Evolutionary conservation across 2,329 filamentous ascomycete genomes (phyloP), one percentile per base, ranked within the genome.

Genomic region (Calonectria naviculata): DNA sequence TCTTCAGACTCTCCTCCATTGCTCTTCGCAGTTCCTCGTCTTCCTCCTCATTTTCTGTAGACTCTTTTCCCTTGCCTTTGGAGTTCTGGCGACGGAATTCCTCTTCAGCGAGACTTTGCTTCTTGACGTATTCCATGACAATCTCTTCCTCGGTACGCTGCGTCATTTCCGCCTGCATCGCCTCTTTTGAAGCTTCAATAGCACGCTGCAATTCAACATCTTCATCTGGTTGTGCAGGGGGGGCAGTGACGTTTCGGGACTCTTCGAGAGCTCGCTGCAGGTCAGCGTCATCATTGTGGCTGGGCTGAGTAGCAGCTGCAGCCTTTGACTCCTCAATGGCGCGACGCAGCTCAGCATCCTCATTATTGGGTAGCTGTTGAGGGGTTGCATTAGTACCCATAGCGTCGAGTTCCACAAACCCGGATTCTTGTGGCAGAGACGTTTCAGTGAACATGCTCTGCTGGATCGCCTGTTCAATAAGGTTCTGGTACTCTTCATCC

Each of bases 71-170:
- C 72, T 81, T 83, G 0, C 81, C 83, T 74, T 84, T 83, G 12
- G 78, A 70, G 62, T 76, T 73, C 38, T 79, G 76, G 63, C 80
- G 75, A 13, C 84, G 82, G 60, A 81, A 86, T 79, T 91, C 87
- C 74, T 92, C 91, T 82, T 96, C 94, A 0, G 89, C 87, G 47
- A 94, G 81, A 80, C 92, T 94, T 84, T 95, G 93, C 83, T 91
- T 92, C 85, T 93, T 93, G 31, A 94, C 88, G 81, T 94, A 94
- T 76, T 94, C 92, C 81, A 95, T 81, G 12, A 95, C 89, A 66
- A 93, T 90, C 65, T 94, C 89, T 79, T 95, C 93, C 77, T 95
- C 93, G 0, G 87, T 89, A 78, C 83, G 86, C 65, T 84, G 80
- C 42, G 80, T 83, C 58, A 81, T 80, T 41, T 85, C 82, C 5